Evolutionary conservation across 495 filamentous ascomycete species (phyloP).

Genomic region (Penicillium samsonianum): DNA sequence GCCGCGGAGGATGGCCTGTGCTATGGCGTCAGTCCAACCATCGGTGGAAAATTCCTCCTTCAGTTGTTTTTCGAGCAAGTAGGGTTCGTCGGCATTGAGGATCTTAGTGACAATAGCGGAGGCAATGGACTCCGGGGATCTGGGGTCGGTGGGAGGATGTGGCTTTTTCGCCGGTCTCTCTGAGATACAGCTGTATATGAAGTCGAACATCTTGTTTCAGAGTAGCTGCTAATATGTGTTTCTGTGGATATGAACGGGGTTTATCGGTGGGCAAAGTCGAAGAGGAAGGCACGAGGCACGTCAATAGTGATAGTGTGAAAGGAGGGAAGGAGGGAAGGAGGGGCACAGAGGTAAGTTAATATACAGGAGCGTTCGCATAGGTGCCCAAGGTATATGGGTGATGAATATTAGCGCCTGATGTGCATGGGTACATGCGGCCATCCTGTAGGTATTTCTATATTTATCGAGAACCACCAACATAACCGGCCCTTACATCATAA

Average conservation of each 20-base stretch:
- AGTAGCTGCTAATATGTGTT: too few relatives aligned
- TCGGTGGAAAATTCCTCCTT: constrained; percentile 14
- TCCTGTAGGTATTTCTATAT: background rate
- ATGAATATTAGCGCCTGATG: background rate
- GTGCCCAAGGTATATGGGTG: background rate
- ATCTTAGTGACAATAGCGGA: constrained; percentile 21
- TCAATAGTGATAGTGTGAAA: too few relatives aligned
- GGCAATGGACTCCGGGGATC: constrained; percentile 11
- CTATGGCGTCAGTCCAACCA: constrained; percentile 45
- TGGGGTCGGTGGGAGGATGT: background rate
- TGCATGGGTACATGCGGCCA: background rate
- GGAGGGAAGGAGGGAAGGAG: too few relatives aligned
- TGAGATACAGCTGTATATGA: background rate
- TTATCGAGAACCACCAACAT: too few relatives aligned
- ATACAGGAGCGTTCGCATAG: background rate
- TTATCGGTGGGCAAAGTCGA: too few relatives aligned
- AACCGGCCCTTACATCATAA: too few relatives aligned
- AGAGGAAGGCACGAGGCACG: too few relatives aligned
- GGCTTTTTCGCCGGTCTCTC: background rate
- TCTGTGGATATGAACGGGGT: too few relatives aligned
- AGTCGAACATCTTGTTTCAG: background rate
- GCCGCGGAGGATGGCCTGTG: constrained; percentile 33
- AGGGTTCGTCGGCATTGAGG: constrained; percentile 10
- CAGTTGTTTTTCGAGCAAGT: constrained; percentile 16
- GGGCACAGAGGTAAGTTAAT: too few relatives aligned